Percentiles rank a stretch among this genome's conserved stretches.
These are phyloP conservation scores for Ceratopteris richardii DNA, from an alignment of 75 land plant genomes.

Conservation along the genomic window DNA sequence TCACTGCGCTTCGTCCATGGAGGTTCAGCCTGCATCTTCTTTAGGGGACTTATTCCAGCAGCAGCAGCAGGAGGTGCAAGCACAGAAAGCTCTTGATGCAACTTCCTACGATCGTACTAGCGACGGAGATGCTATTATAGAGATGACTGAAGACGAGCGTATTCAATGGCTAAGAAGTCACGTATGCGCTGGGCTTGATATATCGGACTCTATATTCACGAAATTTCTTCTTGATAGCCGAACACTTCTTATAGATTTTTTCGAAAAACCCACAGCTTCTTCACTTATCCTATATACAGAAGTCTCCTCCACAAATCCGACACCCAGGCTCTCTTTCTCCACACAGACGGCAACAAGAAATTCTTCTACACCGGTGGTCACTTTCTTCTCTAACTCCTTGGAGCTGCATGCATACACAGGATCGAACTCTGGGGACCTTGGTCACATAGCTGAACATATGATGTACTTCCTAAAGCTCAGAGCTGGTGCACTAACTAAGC, in stretches of 20 bases:
- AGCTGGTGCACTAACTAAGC: neutral
- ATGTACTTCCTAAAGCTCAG: constrained; percentile 21
- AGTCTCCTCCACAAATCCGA: neutral
- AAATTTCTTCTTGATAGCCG: neutral
- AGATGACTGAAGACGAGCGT: constrained; percentile 7
- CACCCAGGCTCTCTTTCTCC: neutral
- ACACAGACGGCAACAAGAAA: neutral
- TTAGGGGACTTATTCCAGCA: no score
- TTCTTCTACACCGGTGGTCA: neutral
- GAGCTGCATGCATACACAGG: constrained; percentile 15
- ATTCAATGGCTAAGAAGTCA: constrained; percentile 2
- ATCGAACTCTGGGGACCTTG: neutral
- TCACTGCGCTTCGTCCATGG: no score
- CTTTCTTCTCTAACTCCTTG: neutral
- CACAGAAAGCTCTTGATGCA: no score
- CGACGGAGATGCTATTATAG: no score
- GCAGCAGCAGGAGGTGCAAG: no score
- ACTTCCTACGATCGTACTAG: no score
- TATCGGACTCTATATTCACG: neutral
- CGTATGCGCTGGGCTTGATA: constrained; percentile 6
- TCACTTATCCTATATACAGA: neutral
- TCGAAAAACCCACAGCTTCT: neutral
- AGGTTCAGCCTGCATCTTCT: no score
- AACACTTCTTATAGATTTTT: neutral
- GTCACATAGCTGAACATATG: neutral